Percentiles rank a stretch among this genome's conserved stretches.
Evolutionary conservation across 106 monocot genomes (phyloP).

Genomic region (Narthecium ossifragum): DNA sequence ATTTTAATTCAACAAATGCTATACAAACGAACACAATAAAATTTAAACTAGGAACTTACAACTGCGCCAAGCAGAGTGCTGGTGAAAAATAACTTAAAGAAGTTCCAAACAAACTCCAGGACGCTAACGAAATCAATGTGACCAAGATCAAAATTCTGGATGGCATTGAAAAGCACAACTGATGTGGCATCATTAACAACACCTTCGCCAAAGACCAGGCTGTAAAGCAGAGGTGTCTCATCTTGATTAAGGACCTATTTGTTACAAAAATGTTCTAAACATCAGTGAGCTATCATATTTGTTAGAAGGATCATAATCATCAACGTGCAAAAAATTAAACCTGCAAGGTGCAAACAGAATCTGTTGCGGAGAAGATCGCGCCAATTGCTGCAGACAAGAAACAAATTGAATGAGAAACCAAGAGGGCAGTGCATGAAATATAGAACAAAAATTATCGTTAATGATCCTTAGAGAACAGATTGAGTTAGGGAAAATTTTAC

Average conservation of each 20-base stretch:
- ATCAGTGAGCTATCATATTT: background rate
- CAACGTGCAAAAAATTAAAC: conserved; percentile 17
- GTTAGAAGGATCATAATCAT: background rate
- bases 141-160: conserved; percentile 86
- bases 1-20: background rate
- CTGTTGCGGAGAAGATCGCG: conserved; percentile 96
- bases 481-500: conserved; percentile 25
- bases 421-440: background rate
- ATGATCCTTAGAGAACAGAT: background rate
- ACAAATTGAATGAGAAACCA: background rate
- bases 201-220: conserved; percentile 97
- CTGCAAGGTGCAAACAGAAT: conserved; percentile 99
- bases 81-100: conserved; percentile 72
- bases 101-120: conserved; percentile 64
- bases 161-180: conserved; percentile 91
- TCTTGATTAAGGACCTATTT: conserved; percentile 93
- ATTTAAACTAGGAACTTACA: conserved; percentile 45
- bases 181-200: conserved; percentile 99
- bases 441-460: background rate
- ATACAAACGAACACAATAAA: too few relatives aligned
- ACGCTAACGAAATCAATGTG: conserved; percentile 47
- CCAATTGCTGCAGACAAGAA: conserved; percentile 71
- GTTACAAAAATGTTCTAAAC: background rate
- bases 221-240: conserved; percentile 94
- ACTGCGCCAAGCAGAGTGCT: conserved; percentile 90